phyloP scores from a whole-genome alignment of 768 basidiomycete genomes.

The Tephrocybe sp. region DNA sequence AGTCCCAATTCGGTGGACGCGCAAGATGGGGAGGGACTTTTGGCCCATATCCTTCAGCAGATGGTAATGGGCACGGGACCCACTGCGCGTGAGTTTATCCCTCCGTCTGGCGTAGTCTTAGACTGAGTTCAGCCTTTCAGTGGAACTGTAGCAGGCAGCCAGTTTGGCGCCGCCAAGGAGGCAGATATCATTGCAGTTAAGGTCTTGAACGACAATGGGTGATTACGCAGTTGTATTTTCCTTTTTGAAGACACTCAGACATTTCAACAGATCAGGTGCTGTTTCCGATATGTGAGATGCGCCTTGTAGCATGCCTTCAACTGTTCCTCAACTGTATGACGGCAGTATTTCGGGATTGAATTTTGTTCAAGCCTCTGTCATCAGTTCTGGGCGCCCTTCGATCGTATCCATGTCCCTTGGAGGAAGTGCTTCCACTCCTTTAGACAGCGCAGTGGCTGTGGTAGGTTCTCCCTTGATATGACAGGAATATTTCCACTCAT shows the following conservation, averaged over 20 bases:
- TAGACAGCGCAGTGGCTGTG: slow-evolving; percentile 7
- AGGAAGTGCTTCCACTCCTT: neutral
- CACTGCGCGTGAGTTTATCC: slow-evolving; percentile 29
- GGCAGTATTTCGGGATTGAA: slow-evolving; percentile 1
- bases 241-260: neutral
- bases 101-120: neutral
- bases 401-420: slow-evolving; percentile 12
- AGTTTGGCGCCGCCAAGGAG: slow-evolving; percentile 33
- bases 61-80: slow-evolving; percentile 44
- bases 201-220: slow-evolving; percentile 13
- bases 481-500: too few relatives aligned
- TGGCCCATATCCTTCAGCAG: slow-evolving; percentile 23
- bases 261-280: slow-evolving; percentile 5
- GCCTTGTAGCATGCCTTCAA: too few relatives aligned
- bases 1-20: slow-evolving; percentile 40
- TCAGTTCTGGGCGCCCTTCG: slow-evolving; percentile 8
- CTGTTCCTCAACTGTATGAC: neutral
- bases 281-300: slow-evolving; percentile 12
- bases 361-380: neutral
- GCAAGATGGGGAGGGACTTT: slow-evolving; percentile 38
- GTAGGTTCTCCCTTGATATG: neutral
- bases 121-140: slow-evolving; percentile 7
- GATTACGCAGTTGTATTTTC: neutral
- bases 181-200: slow-evolving; percentile 16
- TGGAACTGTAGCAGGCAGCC: slow-evolving; percentile 32